These are phyloP conservation scores for Rhizoclosmatium globosum DNA, from an alignment of 192 early-diverging fungal species.

Conservation along the genomic window DNA sequence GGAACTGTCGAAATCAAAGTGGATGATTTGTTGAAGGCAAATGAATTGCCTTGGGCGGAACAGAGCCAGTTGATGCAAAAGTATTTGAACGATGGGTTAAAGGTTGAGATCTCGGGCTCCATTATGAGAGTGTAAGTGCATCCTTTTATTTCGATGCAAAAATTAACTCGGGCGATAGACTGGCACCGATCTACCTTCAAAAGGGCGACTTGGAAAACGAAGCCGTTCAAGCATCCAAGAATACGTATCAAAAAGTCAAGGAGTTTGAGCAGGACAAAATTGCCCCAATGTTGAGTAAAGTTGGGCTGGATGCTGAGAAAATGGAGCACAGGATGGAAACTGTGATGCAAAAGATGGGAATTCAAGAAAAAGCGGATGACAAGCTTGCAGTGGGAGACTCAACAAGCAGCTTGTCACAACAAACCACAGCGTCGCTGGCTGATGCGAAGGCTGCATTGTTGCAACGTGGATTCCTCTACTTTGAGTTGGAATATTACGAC, in stretches of 20 bases:
- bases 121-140: constrained; percentile 46
- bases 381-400: too few relatives aligned
- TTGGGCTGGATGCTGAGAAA: constrained; percentile 1
- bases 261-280: background rate
- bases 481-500: constrained; percentile 30
- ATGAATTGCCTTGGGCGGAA: background rate
- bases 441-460: background rate
- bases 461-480: constrained; percentile 34
- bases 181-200: constrained; percentile 55
- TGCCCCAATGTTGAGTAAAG: background rate
- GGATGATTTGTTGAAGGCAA: constrained; percentile 35
- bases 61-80: constrained; percentile 27
- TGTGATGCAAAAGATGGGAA: constrained; percentile 48
- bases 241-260: constrained; percentile 14
- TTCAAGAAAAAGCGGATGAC: too few relatives aligned
- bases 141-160: constrained; percentile 15
- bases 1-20: constrained; percentile 66
- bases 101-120: constrained; percentile 34
- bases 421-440: background rate
- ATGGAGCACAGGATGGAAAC: constrained; percentile 41
- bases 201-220: background rate
- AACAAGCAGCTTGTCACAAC: too few relatives aligned
- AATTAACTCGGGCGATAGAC: constrained; percentile 30
- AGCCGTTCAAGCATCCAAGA: constrained; percentile 32
- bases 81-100: constrained; percentile 51